These are phyloP conservation scores for Pseudogymnoascus sp. DNA, from an alignment of 2,329 filamentous ascomycete genomes.

Conservation along the genomic window DNA sequence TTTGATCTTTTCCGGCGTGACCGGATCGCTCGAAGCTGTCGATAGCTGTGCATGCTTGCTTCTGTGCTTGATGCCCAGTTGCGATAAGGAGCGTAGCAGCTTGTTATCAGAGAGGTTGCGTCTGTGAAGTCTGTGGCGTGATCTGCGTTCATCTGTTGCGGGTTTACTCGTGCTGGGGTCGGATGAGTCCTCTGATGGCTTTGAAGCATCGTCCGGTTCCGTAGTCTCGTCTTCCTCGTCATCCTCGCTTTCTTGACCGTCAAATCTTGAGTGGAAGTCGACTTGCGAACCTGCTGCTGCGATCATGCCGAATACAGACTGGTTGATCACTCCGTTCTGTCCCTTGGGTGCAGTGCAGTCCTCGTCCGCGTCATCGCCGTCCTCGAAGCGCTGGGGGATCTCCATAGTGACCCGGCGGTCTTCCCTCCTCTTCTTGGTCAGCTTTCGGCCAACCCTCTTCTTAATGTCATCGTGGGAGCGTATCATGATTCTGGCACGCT, in stretches of 20 bases:
- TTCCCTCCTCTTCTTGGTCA: slow-evolving; percentile 37
- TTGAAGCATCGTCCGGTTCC: neutral
- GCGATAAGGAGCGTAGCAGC: slow-evolving; percentile 58
- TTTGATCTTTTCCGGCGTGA: slow-evolving; percentile 17
- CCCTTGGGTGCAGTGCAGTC: slow-evolving; percentile 52
- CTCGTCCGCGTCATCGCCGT: slow-evolving; percentile 52
- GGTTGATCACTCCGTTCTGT: slow-evolving; percentile 59
- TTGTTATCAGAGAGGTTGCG: slow-evolving; percentile 58
- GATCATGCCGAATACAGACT: slow-evolving; percentile 89
- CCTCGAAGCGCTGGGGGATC: slow-evolving; percentile 50
- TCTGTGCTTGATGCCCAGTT: slow-evolving; percentile 36
- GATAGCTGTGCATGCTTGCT: slow-evolving; percentile 30
- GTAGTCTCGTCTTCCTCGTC: slow-evolving; percentile 25
- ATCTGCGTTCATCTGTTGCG: slow-evolving; percentile 9
- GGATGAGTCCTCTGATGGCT: neutral
- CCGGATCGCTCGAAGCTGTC: slow-evolving; percentile 26
- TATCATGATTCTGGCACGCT: slow-evolving; percentile 20
- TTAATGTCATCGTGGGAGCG: slow-evolving; percentile 35
- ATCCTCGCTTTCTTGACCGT: slow-evolving; percentile 73
- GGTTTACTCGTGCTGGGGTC: neutral
- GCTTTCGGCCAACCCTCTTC: slow-evolving; percentile 35
- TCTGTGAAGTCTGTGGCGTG: slow-evolving; percentile 34
- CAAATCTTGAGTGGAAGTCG: slow-evolving; percentile 75
- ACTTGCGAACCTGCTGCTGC: slow-evolving; percentile 77
- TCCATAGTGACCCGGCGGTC: slow-evolving; percentile 39